These are phyloP conservation scores for Fusarium azukiicola DNA, from an alignment of 2,329 filamentous ascomycete species.

Conservation along the genomic window DNA sequence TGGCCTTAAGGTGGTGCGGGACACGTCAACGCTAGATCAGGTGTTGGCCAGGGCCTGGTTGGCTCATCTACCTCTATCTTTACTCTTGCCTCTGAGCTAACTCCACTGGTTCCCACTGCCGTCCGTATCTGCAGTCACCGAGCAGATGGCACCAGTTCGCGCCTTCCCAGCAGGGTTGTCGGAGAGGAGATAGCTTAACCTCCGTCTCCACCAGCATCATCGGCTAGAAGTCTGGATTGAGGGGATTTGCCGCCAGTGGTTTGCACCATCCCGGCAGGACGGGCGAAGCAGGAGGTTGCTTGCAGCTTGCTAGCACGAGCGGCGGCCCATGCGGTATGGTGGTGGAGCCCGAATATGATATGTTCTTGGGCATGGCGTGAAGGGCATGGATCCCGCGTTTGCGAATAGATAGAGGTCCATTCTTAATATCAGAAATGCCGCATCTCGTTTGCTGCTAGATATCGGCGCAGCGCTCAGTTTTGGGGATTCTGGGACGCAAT, in stretches of 20 bases:
- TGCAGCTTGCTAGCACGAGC: constrained; percentile 1
- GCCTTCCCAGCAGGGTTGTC: background rate
- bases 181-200: background rate
- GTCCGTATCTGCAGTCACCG: background rate
- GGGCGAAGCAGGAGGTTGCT: background rate
- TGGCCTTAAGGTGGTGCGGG: background rate
- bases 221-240: background rate
- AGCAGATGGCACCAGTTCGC: background rate
- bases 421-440: background rate
- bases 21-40: constrained; percentile 6
- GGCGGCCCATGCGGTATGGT: background rate
- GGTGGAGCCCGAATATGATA: constrained; percentile 6
- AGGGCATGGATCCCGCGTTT: background rate
- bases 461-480: background rate
- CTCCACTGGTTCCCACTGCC: background rate
- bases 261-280: background rate
- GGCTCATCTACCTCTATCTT: background rate
- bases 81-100: background rate
- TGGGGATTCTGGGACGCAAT: background rate
- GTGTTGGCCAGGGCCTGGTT: background rate
- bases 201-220: background rate
- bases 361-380: background rate
- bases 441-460: background rate
- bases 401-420: background rate
- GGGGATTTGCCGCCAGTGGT: constrained; percentile 1